Percentiles rank a stretch among this genome's conserved stretches.
phyloP scores from a whole-genome alignment of 805 yeast species.

The Brettanomyces sp. region DNA sequence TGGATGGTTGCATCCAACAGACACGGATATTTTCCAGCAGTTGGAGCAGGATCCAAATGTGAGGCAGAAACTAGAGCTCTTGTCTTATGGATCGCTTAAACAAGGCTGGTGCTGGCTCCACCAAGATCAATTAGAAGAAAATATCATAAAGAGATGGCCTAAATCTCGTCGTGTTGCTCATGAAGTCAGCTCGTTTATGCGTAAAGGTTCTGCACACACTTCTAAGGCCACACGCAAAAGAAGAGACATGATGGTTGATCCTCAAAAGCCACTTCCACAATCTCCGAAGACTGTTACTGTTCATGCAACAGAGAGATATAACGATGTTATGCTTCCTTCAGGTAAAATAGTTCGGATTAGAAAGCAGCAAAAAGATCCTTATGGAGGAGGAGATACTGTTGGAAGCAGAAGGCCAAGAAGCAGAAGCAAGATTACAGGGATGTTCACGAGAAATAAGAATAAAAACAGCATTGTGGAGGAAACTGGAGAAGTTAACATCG shows the following conservation, averaged over 20 bases:
- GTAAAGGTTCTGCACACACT: conserved; percentile 27
- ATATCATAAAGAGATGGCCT: conserved; percentile 14
- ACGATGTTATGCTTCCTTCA: conserved; percentile 60
- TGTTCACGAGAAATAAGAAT: conserved; percentile 19
- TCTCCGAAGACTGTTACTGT: conserved; percentile 26
- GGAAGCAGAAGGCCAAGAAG: conserved; percentile 8
- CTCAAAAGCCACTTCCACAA: conserved; percentile 44
- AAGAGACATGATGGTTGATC: conserved; percentile 36
- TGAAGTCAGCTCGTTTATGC: conserved; percentile 21
- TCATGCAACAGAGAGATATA: conserved; percentile 29
- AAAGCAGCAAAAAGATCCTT: conserved; percentile 16
- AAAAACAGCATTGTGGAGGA: background rate
- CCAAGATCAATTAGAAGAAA: conserved; percentile 22
- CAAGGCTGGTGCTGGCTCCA: conserved; percentile 69
- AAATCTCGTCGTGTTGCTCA: conserved; percentile 10
- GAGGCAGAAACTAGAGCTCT: conserved; percentile 61
- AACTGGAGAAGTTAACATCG: conserved; percentile 43
- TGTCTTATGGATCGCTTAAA: conserved; percentile 60
- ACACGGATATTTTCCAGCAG: conserved; percentile 69
- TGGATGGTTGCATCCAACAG: conserved; percentile 51
- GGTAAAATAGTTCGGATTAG: conserved; percentile 51
- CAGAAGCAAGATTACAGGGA: conserved; percentile 25
- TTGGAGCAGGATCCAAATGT: conserved; percentile 63
- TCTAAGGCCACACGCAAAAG: conserved; percentile 27
- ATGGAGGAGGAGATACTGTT: conserved; percentile 19